Conservation (phyloP, 1,284 basidiomycete species). For the Marasmius tenuissimus region DNA sequence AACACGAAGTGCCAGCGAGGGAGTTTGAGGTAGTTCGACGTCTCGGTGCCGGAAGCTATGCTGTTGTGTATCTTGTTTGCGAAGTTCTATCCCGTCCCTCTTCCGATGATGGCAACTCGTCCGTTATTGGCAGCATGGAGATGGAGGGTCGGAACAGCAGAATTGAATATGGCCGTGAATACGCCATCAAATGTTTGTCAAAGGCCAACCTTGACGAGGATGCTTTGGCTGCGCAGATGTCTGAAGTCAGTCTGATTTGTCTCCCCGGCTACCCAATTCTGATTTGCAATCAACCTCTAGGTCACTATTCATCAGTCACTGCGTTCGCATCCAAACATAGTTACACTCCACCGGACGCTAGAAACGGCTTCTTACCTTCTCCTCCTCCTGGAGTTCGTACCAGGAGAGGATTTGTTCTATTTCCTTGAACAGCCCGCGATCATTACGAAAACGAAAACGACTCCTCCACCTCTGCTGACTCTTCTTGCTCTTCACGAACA, state of each 20-base stretch:
- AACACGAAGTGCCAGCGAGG: constrained; percentile 49
- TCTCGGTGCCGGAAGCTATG: constrained; percentile 88
- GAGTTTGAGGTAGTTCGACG: constrained; percentile 84
- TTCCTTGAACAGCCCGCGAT: constrained; percentile 94
- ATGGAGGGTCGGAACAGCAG: constrained; percentile 47
- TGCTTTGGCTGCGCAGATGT: constrained; percentile 82
- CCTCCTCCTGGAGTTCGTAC: constrained; percentile 78
- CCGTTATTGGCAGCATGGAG: constrained; percentile 57
- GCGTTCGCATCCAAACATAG: constrained; percentile 90
- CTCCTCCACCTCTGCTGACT: constrained; percentile 40
- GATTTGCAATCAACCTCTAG: constrained; percentile 30
- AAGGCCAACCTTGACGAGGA: constrained; percentile 90
- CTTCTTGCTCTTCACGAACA: constrained; percentile 62
- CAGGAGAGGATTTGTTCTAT: constrained; percentile 95
- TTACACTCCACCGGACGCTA: constrained; percentile 89
- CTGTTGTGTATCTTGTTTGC: constrained; percentile 90
- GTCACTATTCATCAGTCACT: constrained; percentile 95
- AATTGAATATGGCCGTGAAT: constrained; percentile 79
- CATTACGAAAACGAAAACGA: constrained; percentile 61
- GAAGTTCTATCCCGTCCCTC: constrained; percentile 71
- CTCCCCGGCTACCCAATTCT: constrained; percentile 9
- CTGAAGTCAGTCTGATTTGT: constrained; percentile 60
- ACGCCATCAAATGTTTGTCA: constrained; percentile 94
- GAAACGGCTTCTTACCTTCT: constrained; percentile 51
- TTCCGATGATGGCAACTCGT: constrained; percentile 59